Evolutionary conservation across 371 early-diverging fungal species (phyloP), one percentile per base, ranked within the genome.

Genomic region (Lichtheimia ramosa): DNA sequence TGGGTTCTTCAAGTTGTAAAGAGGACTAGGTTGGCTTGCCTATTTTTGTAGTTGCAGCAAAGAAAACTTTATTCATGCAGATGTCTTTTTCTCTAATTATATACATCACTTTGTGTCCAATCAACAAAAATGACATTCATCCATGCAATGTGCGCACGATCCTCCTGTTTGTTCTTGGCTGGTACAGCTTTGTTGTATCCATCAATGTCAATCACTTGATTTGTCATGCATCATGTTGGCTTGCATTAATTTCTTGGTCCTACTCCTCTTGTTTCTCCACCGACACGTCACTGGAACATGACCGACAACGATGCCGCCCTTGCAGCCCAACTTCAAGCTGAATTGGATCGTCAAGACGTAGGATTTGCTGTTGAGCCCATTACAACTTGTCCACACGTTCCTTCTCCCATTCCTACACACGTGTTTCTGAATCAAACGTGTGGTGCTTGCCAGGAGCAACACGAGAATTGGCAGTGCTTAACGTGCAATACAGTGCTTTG

Each of bases 381-480:
- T 16, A 62, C 64, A 5, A 49, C 58, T 14, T 71, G 67, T 46
- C 62, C 64, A 27, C 71, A 71, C 56, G 56, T 71, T 54, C 71
- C 67, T 21, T 4, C 40, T 7, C 12, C 20, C 3, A 40, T 57
- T 25, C 2, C 60, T 5, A n/a, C 21, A 2, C 10, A 49, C n/a
- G 56, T 54, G 1, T 58, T 51, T 24, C 42, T 49, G 3, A 34
- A 46, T 12, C 43, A 52, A 4, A 16, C 57, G 0, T 71, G 71
- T 51, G 43, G 28, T 21, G 23, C n/a, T 2, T 71, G 71, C 40
- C 21, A 54, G 5, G 65, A 71, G 10, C 43, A 54, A 6, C 48
- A 16, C 2, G 71, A 71, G 24, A 71, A 71, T 41, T 71, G 71
- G 71, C 71, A 71, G 34, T 71, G 71, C 23, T 24, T 71, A 23